Evolutionary conservation across 2,329 filamentous ascomycete genomes (phyloP).

Genomic region (Xylariomycetidae sp.): DNA sequence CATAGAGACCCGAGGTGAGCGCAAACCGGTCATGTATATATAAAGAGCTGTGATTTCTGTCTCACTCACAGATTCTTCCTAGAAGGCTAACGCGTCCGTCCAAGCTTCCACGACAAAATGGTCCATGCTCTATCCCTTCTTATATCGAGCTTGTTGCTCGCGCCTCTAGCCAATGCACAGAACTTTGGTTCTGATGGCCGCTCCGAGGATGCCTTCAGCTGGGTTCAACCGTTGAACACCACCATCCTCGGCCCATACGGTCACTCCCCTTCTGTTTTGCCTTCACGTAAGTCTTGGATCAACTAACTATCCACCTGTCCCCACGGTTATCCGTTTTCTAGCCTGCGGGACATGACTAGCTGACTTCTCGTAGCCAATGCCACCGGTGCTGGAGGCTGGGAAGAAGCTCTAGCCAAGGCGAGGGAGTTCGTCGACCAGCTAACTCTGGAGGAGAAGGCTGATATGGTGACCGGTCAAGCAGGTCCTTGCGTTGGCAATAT

Average conservation of each 20-base stretch:
- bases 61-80: background rate
- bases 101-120: slow-evolving; percentile 1
- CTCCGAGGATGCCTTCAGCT: slow-evolving; percentile 28
- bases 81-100: background rate
- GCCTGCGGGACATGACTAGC: background rate
- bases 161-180: slow-evolving; percentile 22
- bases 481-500: slow-evolving; percentile 6
- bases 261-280: slow-evolving; percentile 31
- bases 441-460: slow-evolving; percentile 12
- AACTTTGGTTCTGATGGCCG: slow-evolving; percentile 19
- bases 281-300: slow-evolving; percentile 35
- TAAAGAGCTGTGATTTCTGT: background rate
- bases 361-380: slow-evolving; percentile 26
- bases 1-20: no score
- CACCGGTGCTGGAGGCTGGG: slow-evolving; percentile 31
- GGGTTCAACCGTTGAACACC: slow-evolving; percentile 37
- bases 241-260: slow-evolving; percentile 36
- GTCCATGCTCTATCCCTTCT: slow-evolving; percentile 29
- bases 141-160: slow-evolving; percentile 28
- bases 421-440: slow-evolving; percentile 19
- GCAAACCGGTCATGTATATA: no score
- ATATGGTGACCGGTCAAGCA: slow-evolving; percentile 13
- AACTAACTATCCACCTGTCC: no score
- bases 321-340: no score
- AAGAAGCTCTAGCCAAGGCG: slow-evolving; percentile 32